Conservation (phyloP, 2,329 filamentous ascomycete species). For the Aureobasidium sp. region DNA sequence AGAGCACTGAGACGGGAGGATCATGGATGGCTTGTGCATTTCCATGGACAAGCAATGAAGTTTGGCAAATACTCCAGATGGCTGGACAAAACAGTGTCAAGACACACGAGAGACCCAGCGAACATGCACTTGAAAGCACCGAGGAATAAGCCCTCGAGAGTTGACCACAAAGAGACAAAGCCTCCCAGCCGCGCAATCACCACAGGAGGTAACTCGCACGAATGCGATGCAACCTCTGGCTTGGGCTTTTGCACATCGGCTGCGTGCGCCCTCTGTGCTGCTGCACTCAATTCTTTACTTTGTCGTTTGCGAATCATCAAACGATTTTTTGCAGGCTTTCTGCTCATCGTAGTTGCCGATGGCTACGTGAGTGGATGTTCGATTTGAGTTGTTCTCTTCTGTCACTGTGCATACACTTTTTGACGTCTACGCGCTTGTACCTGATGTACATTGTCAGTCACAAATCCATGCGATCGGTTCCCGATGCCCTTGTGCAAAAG, state of each 20-base stretch:
- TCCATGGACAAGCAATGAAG: not conserved
- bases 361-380: not conserved
- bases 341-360: not conserved
- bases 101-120: not conserved
- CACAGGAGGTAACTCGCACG: not conserved
- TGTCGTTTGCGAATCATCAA: not conserved
- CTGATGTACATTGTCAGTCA: conserved; percentile 1
- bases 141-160: not conserved
- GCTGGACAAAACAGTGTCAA: not conserved
- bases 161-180: not conserved
- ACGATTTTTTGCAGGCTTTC: not conserved
- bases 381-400: conserved; percentile 3
- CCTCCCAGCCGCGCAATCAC: not conserved
- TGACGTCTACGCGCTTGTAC: not conserved
- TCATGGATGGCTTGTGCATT: not conserved
- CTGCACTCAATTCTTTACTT: not conserved
- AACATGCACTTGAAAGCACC: not conserved
- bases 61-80: not conserved
- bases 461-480: not conserved
- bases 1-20: not conserved
- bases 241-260: not conserved
- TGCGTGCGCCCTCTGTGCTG: not conserved
- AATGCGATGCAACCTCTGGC: not conserved
- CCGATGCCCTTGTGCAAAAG: not conserved
- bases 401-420: conserved; percentile 6